Conservation (phyloP, 176 grass and related monocot genomes). For the Urochloa ruziziensis region DNA sequence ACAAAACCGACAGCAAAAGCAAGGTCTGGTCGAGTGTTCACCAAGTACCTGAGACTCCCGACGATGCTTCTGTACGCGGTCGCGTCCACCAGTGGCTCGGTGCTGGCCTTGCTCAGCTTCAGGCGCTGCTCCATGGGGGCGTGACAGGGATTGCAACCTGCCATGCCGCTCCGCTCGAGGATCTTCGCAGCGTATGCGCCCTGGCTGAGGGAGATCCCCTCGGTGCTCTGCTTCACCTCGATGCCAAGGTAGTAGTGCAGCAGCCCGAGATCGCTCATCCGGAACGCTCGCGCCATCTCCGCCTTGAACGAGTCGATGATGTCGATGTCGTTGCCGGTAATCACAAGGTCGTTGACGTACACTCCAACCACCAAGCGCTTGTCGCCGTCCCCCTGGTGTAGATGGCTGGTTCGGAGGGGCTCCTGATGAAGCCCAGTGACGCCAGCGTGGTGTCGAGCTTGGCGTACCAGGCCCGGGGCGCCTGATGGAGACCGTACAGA, state of each 20-base stretch:
- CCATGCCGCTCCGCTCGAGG: not conserved
- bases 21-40: too few species aligned
- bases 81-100: not conserved
- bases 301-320: not conserved
- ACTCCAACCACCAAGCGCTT: not conserved
- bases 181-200: not conserved
- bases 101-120: not conserved
- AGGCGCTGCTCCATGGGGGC: not conserved
- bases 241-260: not conserved
- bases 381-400: not conserved
- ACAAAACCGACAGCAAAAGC: too few species aligned
- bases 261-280: not conserved
- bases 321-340: not conserved
- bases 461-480: not conserved
- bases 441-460: not conserved
- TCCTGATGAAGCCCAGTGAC: not conserved
- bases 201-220: not conserved
- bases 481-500: not conserved
- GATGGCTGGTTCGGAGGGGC: too few species aligned
- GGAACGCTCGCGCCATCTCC: not conserved
- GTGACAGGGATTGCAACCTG: not conserved
- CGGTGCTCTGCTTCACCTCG: not conserved
- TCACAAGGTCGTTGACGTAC: not conserved
- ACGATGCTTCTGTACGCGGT: too few species aligned
- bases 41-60: too few species aligned